phyloP scores from a whole-genome alignment of 208 protist genomes.

The Herpetomonas muscarum region DNA sequence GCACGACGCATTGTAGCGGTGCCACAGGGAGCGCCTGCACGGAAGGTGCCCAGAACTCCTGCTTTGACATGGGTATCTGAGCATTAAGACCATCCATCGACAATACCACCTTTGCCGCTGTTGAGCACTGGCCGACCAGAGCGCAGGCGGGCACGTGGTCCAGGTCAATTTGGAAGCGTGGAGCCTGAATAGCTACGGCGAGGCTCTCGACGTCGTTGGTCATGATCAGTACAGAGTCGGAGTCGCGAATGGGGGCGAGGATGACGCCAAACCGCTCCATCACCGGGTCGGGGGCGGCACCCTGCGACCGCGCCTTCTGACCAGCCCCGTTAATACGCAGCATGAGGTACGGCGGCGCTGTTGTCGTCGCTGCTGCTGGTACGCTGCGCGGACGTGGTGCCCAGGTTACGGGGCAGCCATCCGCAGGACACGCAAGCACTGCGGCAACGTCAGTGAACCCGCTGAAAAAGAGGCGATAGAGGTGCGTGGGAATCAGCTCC shows the following conservation, averaged over 20 bases:
- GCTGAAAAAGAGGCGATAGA: slow-evolving; percentile 58
- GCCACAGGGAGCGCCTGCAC: no score
- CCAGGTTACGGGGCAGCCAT: slow-evolving; percentile 13
- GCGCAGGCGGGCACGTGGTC: neutral
- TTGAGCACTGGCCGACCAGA: neutral
- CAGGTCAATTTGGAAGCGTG: neutral
- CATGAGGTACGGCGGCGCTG: neutral
- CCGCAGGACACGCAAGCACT: slow-evolving; percentile 6
- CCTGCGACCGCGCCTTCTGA: neutral
- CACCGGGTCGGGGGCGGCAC: neutral
- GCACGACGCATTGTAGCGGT: no score
- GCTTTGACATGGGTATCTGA: no score
- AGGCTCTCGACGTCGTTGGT: slow-evolving; percentile 4
- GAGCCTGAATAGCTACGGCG: neutral
- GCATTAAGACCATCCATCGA: no score
- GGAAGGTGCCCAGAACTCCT: no score
- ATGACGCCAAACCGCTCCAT: neutral
- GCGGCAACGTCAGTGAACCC: slow-evolving; percentile 52
- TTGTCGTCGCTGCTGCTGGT: no score
- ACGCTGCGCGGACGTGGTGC: no score
- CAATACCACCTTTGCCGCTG: no score
- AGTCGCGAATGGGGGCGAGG: neutral
- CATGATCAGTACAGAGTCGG: neutral
- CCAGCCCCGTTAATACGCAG: neutral
- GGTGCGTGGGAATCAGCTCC: slow-evolving; percentile 33